Conservation (phyloP, 1,284 basidiomycete genomes). For the Wolfiporia cocos region DNA sequence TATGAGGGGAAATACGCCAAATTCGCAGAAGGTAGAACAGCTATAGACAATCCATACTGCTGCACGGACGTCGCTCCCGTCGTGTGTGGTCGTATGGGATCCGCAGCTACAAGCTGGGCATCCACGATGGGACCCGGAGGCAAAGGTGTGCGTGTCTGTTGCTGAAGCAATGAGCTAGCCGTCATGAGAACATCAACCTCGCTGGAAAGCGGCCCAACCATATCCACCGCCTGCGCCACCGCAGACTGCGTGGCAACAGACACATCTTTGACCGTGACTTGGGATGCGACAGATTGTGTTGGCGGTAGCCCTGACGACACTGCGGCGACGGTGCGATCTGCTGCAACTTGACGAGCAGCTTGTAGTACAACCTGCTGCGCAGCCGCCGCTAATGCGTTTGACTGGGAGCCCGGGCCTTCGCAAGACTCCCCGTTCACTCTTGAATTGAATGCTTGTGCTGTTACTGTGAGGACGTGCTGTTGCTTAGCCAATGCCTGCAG, state of each 20-base stretch:
- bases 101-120: conserved; percentile 10
- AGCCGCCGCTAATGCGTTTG: conserved; percentile 54
- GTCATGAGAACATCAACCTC: conserved; percentile 66
- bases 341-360: conserved; percentile 64
- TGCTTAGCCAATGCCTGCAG: conserved; percentile 69
- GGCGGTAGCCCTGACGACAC: conserved; percentile 34
- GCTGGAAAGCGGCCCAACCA: conserved; percentile 52
- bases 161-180: conserved; percentile 56
- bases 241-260: conserved; percentile 72
- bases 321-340: conserved; percentile 42
- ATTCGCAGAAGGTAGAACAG: conserved; percentile 9
- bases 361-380: conserved; percentile 75
- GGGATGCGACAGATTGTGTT: conserved; percentile 38
- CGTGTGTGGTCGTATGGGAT: conserved; percentile 20
- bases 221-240: conserved; percentile 63
- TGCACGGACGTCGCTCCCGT: conserved; percentile 18
- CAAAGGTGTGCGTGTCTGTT: conserved; percentile 24
- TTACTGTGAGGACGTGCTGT: conserved; percentile 71
- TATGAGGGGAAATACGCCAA: conserved; percentile 15
- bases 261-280: conserved; percentile 71
- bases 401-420: conserved; percentile 35
- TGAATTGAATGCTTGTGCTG: conserved; percentile 68
- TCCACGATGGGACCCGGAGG: conserved; percentile 9
- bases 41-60: conserved; percentile 8
- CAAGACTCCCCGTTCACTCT: conserved; percentile 50